Evolutionary conservation across 2,329 filamentous ascomycete genomes (phyloP).

Genomic region (Penicillium sp.): DNA sequence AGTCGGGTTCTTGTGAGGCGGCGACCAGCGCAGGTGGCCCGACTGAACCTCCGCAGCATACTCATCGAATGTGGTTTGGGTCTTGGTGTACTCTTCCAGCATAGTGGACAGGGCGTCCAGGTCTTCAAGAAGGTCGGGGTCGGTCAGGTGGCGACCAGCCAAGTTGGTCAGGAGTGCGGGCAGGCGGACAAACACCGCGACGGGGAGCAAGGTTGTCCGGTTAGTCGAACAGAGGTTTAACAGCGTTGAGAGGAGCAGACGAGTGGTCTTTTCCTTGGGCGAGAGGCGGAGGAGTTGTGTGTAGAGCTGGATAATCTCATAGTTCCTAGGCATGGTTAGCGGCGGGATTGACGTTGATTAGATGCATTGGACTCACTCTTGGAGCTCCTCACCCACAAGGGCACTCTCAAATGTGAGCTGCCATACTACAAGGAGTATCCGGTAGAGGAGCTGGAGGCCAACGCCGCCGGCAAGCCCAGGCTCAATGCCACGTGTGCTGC

Average conservation of each 20-base stretch:
- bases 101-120: conserved; percentile 53
- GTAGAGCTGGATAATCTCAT: conserved; percentile 86
- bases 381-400: conserved; percentile 69
- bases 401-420: conserved; percentile 85
- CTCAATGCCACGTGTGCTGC: conserved; percentile 62
- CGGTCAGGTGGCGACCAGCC: conserved; percentile 48
- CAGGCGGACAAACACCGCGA: conserved; percentile 78
- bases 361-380: conserved; percentile 41
- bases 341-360: conserved; percentile 7
- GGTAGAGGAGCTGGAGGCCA: conserved; percentile 86
- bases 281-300: conserved; percentile 88
- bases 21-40: conserved; percentile 87
- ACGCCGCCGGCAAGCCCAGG: conserved; percentile 65
- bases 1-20: conserved; percentile 75
- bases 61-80: conserved; percentile 62
- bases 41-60: conserved; percentile 77
- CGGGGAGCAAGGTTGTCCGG: conserved; percentile 66
- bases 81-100: conserved; percentile 77
- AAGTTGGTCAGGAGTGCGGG: conserved; percentile 58
- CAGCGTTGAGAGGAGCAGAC: conserved; percentile 81
- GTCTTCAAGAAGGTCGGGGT: conserved; percentile 48
- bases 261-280: conserved; percentile 96
- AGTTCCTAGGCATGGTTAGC: conserved; percentile 57
- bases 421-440: conserved; percentile 90
- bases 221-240: conserved; percentile 76